Percentiles rank a stretch among this genome's conserved stretches.
Conservation (phyloP, 345 rosid genomes). For the Hirschfeldia incana region DNA sequence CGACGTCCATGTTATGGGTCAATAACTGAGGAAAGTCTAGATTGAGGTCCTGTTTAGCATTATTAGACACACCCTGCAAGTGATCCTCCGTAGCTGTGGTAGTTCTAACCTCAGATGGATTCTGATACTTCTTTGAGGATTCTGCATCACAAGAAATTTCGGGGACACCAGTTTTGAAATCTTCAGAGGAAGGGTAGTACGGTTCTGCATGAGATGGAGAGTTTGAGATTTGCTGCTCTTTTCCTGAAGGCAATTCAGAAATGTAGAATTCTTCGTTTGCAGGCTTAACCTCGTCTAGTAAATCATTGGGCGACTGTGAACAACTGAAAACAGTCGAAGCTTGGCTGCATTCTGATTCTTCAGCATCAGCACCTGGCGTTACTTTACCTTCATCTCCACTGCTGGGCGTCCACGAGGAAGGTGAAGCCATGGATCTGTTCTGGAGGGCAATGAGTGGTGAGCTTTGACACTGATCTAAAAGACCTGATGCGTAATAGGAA, state of each 20-base stretch:
- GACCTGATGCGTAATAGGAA: constrained; percentile 86
- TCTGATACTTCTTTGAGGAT: constrained; percentile 51
- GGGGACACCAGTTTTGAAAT: constrained; percentile 53
- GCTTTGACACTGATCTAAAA: constrained; percentile 74
- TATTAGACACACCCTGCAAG: constrained; percentile 46
- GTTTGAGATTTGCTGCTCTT: constrained; percentile 58
- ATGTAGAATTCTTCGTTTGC: constrained; percentile 50
- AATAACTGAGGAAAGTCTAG: constrained; percentile 53
- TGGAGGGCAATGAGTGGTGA: constrained; percentile 59
- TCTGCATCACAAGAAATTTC: constrained; percentile 57
- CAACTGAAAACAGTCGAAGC: constrained; percentile 56
- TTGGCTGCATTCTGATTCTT: constrained; percentile 93
- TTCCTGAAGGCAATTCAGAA: constrained; percentile 48
- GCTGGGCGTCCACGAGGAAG: constrained; percentile 65
- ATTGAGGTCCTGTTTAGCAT: constrained; percentile 50
- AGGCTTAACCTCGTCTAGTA: constrained; percentile 46
- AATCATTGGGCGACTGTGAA: constrained; percentile 65
- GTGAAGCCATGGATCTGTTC: constrained; percentile 52
- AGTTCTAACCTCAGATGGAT: constrained; percentile 45
- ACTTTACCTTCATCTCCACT: constrained; percentile 67
- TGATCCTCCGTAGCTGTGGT: constrained; percentile 49
- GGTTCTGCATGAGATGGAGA: constrained; percentile 62
- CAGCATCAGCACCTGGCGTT: constrained; percentile 57
- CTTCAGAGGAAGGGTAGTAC: constrained; percentile 56
- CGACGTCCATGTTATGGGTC: constrained; percentile 44